Evolutionary conservation across 176 grass and related monocot genomes (phyloP).

Genomic region (Tillandsia fasciculata): DNA sequence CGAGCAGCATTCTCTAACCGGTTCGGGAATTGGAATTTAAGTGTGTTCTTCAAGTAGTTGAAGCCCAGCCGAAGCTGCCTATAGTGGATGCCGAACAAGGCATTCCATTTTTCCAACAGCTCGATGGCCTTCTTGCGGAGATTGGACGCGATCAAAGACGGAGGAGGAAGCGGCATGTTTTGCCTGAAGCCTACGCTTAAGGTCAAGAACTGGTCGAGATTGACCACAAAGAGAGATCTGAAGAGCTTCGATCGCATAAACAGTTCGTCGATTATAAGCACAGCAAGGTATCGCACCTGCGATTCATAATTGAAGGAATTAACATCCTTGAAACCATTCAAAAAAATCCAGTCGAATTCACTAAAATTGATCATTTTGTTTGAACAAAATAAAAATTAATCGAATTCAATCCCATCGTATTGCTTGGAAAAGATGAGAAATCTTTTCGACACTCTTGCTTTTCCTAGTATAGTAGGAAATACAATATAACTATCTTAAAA

Average conservation of each 20-base stretch:
- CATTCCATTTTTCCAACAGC: slow-evolving; percentile 78
- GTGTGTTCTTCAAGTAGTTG: slow-evolving; percentile 69
- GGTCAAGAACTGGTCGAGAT: slow-evolving; percentile 60
- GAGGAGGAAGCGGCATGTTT: slow-evolving; percentile 54
- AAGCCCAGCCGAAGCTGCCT: slow-evolving; percentile 72
- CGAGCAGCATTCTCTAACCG: slow-evolving; percentile 25
- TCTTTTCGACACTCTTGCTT: too few species aligned
- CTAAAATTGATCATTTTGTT: too few species aligned
- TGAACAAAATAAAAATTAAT: too few species aligned
- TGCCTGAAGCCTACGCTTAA: slow-evolving; percentile 66
- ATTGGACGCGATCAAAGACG: slow-evolving; percentile 33
- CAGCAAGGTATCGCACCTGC: slow-evolving; percentile 69
- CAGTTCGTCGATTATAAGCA: slow-evolving; percentile 69
- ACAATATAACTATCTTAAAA: too few species aligned
- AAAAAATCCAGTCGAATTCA: too few species aligned
- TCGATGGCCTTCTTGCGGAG: slow-evolving; percentile 66
- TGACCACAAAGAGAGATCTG: slow-evolving; percentile 42
- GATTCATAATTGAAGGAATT: background rate
- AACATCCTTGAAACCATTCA: too few species aligned
- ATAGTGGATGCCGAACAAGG: slow-evolving; percentile 60
- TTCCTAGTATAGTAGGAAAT: too few species aligned
- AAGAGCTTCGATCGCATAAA: slow-evolving; percentile 93
- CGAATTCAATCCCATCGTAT: too few species aligned
- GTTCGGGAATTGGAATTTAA: slow-evolving; percentile 51
- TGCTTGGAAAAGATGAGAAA: too few species aligned